These are phyloP conservation scores for Cytidiella melzeri DNA, from an alignment of 768 basidiomycete species.

Conservation along the genomic window DNA sequence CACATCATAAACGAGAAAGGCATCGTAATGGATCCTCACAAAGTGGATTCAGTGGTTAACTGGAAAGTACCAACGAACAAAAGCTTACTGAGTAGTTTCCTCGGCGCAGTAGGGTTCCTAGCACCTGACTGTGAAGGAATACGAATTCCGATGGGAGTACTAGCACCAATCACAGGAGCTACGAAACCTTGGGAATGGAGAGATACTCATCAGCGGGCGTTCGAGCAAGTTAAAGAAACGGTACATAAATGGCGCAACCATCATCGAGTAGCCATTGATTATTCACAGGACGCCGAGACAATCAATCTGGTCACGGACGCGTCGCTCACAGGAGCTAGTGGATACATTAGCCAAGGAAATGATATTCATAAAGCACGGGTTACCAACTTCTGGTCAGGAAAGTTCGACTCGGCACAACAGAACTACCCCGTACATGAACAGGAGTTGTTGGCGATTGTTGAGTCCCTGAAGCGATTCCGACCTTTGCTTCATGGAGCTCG, in stretches of 20 bases:
- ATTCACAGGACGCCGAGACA: constrained; percentile 20
- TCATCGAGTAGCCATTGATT: constrained; percentile 11
- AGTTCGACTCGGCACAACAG: constrained; percentile 22
- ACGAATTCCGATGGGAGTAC: constrained; percentile 33
- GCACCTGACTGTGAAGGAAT: constrained; percentile 28
- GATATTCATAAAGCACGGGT: no score
- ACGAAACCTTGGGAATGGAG: constrained; percentile 11
- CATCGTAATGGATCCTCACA: constrained; percentile 37
- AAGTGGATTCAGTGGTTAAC: constrained; percentile 31
- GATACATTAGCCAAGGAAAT: constrained; percentile 20
- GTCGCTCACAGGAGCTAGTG: constrained; percentile 15
- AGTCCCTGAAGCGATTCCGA: no score
- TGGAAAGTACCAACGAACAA: constrained; percentile 27
- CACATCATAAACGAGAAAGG: constrained; percentile 32
- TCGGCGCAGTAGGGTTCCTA: constrained; percentile 27
- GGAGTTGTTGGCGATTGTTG: no score
- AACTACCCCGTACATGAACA: no score
- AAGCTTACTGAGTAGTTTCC: constrained; percentile 30
- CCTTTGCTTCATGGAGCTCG: no score
- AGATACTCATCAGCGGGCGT: no score
- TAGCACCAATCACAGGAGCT: constrained; percentile 26
- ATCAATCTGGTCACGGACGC: no score
- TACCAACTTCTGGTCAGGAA: constrained; percentile 24
- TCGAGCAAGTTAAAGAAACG: constrained; percentile 18
- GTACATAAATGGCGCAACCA: constrained; percentile 8